A percentile compares a stretch with the other conserved stretches of the same genome.
Evolutionary conservation across 2,329 filamentous ascomycete species (phyloP).

Genomic region (Aspergillus spinulosporus): DNA sequence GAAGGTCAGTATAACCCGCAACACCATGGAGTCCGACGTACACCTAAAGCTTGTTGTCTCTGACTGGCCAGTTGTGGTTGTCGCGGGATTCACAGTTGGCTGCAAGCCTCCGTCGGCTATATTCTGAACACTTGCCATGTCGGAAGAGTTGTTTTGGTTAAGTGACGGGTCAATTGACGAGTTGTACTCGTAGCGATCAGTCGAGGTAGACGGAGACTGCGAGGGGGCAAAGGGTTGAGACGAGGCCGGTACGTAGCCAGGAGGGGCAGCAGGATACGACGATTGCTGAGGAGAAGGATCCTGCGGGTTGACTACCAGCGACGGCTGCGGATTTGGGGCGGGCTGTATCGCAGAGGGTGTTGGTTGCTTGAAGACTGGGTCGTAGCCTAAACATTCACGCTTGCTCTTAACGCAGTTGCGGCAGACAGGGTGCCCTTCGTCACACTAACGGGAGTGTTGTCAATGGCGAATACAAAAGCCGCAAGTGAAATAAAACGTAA

Average conservation of each 20-base stretch:
- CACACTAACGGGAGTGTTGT: constrained; percentile 64
- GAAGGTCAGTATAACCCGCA: constrained; percentile 42
- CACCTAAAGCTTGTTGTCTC: constrained; percentile 54
- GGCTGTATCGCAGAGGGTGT: constrained; percentile 68
- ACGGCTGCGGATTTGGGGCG: constrained; percentile 48
- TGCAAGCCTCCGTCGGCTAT: constrained; percentile 31
- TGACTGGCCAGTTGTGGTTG: constrained; percentile 27
- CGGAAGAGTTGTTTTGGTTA: constrained; percentile 46
- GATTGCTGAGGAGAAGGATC: constrained; percentile 32
- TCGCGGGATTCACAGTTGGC: constrained; percentile 27
- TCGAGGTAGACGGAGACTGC: constrained; percentile 41
- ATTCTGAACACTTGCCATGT: constrained; percentile 38
- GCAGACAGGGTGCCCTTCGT: constrained; percentile 91
- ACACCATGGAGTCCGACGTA: constrained; percentile 28
- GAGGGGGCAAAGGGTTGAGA: constrained; percentile 43
- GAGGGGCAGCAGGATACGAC: constrained; percentile 40
- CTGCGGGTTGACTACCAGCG: constrained; percentile 43
- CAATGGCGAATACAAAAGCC: constrained; percentile 6
- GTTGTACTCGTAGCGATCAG: constrained; percentile 61
- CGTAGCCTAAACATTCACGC: constrained; percentile 67
- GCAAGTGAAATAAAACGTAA: constrained; percentile 15
- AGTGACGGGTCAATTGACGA: constrained; percentile 67
- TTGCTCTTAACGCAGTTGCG: constrained; percentile 69
- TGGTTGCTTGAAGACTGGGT: constrained; percentile 69
- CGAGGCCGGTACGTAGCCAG: constrained; percentile 42